phyloP scores from a whole-genome alignment of 2,329 filamentous ascomycete species.

The Diaporthe sp. region DNA sequence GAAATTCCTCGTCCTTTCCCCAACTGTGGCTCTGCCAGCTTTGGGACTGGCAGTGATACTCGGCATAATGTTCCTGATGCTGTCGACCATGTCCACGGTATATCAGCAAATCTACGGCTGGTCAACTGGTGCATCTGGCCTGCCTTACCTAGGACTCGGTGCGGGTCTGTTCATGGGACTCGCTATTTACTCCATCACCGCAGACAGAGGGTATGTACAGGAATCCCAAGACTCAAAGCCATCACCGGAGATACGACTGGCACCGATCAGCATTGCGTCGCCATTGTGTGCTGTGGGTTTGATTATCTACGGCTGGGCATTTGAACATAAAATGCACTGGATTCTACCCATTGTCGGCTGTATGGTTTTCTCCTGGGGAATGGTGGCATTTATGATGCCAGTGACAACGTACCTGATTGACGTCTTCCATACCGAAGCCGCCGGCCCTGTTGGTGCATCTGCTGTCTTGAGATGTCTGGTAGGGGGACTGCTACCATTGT shows the following conservation, averaged over 20 bases:
- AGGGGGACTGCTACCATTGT: slow-evolving; percentile 28
- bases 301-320: not conserved
- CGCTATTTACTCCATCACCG: not conserved
- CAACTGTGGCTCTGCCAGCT: not conserved
- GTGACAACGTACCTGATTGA: slow-evolving; percentile 18
- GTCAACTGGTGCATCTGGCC: not conserved
- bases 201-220: not conserved
- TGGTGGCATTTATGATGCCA: slow-evolving; percentile 25
- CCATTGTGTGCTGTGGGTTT: not conserved
- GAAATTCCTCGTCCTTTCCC: not conserved
- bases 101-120: not conserved
- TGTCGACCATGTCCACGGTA: not conserved
- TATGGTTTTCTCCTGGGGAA: not conserved
- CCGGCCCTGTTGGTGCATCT: slow-evolving; percentile 31
- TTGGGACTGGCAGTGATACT: not conserved
- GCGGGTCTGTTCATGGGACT: not conserved
- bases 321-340: not conserved
- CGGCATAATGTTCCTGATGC: slow-evolving; percentile 3
- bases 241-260: not conserved
- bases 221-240: not conserved
- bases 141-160: not conserved
- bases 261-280: not conserved
- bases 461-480: slow-evolving; percentile 25
- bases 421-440: slow-evolving; percentile 26
- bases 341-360: not conserved